phyloP scores from a whole-genome alignment of 2,329 filamentous ascomycete species.

The Ascochyta rabiei region DNA sequence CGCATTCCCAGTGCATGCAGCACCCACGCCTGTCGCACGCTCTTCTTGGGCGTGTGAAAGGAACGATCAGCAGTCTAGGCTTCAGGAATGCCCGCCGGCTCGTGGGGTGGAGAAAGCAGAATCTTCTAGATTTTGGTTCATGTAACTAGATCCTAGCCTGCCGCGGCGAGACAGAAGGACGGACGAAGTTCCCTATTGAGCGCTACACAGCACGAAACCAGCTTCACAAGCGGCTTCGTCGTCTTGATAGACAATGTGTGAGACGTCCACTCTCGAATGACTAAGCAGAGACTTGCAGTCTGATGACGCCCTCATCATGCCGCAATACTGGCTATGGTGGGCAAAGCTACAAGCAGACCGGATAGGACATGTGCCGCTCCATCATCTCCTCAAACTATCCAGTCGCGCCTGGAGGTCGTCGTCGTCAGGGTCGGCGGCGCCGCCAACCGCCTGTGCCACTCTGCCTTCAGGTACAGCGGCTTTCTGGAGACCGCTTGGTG shows the following conservation, averaged over 20 bases:
- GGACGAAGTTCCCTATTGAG: constrained; percentile 4
- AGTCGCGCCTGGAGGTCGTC: constrained; percentile 93
- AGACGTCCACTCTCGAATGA: neutral
- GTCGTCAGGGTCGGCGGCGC: constrained; percentile 77
- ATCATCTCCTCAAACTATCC: constrained; percentile 74
- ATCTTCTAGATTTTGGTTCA: constrained; percentile 9
- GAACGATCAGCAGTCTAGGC: constrained; percentile 17
- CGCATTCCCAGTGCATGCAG: constrained; percentile 2
- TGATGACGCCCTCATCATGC: neutral
- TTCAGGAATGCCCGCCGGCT: constrained; percentile 7
- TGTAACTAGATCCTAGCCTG: constrained; percentile 15
- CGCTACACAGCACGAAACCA: constrained; percentile 7
- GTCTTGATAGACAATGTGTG: neutral
- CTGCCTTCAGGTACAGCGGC: constrained; percentile 73
- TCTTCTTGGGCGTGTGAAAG: constrained; percentile 8
- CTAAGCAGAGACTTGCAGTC: neutral
- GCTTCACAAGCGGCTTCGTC: neutral
- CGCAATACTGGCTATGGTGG: neutral
- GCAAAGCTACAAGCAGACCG: neutral
- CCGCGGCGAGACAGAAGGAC: constrained; percentile 8
- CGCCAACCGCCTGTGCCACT: constrained; percentile 86
- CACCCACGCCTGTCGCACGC: neutral
- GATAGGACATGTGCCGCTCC: neutral
- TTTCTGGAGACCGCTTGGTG: constrained; percentile 81
- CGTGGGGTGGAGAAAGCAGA: constrained; percentile 15